Percentiles rank a stretch among this genome's conserved stretches.
These are phyloP conservation scores for Starmerella apis DNA, from an alignment of 805 yeast genomes.

Conservation along the genomic window DNA sequence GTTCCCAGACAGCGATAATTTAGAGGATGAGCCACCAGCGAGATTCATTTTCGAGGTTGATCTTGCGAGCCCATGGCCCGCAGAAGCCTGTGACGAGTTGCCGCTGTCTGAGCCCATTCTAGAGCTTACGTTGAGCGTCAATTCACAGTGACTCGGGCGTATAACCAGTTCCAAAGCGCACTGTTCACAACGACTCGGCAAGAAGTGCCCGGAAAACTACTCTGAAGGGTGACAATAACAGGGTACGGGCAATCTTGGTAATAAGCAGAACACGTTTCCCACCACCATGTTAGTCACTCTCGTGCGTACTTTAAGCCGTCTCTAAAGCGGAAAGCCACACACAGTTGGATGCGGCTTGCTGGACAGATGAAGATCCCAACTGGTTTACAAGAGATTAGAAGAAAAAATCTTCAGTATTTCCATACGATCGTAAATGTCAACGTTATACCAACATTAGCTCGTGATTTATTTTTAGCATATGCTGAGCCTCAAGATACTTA, in stretches of 20 bases:
- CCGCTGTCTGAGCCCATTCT: conserved; percentile 8
- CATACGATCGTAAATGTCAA: no score
- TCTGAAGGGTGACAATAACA: neutral
- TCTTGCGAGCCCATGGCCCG: conserved; percentile 6
- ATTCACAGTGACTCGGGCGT: conserved; percentile 1
- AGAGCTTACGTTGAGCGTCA: conserved; percentile 3
- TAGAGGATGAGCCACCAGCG: conserved; percentile 12
- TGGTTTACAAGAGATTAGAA: no score
- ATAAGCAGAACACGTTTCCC: conserved; percentile 2
- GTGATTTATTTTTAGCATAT: no score
- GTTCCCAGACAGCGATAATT: conserved; percentile 10
- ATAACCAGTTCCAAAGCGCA: neutral
- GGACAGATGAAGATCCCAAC: no score
- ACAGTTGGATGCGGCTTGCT: neutral
- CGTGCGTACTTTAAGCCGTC: neutral
- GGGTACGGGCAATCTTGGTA: conserved; percentile 6
- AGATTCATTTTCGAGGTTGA: conserved; percentile 11
- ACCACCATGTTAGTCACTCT: neutral
- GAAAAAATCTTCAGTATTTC: no score
- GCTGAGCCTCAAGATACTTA: no score
- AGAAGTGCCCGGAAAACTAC: conserved; percentile 1
- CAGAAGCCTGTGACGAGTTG: neutral
- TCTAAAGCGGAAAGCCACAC: neutral
- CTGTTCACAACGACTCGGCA: neutral
- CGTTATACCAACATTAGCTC: no score